These are phyloP conservation scores for Coccomyxa subellipsoidea DNA, from an alignment of 163 green algal genomes.

Conservation along the genomic window DNA sequence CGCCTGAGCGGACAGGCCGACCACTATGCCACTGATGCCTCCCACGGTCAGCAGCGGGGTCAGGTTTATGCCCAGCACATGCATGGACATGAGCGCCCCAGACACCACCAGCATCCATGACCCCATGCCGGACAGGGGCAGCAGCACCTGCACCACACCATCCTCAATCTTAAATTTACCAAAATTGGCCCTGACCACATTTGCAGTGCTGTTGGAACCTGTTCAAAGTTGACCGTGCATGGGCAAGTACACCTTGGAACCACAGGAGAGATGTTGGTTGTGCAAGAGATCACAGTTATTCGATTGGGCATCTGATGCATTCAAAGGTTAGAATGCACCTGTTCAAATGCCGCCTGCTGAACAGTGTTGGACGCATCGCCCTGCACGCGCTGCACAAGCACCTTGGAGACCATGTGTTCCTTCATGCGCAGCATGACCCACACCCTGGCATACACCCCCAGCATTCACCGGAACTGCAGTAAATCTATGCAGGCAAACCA, in stretches of 20 bases:
- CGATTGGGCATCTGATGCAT: background rate
- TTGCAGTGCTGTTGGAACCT: background rate
- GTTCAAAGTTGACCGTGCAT: background rate
- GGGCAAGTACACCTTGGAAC: background rate
- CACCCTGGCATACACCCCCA: slow-evolving; percentile 26
- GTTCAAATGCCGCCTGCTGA: slow-evolving; percentile 26
- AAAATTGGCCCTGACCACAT: too few relatives aligned
- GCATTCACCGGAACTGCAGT: too few relatives aligned
- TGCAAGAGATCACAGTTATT: too few relatives aligned
- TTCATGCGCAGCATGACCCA: slow-evolving; percentile 32
- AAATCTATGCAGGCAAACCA: too few relatives aligned
- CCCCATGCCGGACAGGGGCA: slow-evolving; percentile 27
- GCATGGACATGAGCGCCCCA: slow-evolving; percentile 18
- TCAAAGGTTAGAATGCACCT: background rate
- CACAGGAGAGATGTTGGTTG: too few relatives aligned
- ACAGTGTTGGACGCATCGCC: background rate
- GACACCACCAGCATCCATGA: slow-evolving; percentile 28
- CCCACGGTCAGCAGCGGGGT: slow-evolving; percentile 37
- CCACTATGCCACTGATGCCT: slow-evolving; percentile 2
- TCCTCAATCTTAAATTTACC: too few relatives aligned
- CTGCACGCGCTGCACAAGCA: slow-evolving; percentile 15
- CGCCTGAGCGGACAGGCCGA: slow-evolving; percentile 31
- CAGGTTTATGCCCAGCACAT: slow-evolving; percentile 41
- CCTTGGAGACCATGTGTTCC: slow-evolving; percentile 30
- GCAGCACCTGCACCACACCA: slow-evolving; percentile 14